phyloP scores from a whole-genome alignment of 78 protist species.

The Polysphondylium violaceum region DNA sequence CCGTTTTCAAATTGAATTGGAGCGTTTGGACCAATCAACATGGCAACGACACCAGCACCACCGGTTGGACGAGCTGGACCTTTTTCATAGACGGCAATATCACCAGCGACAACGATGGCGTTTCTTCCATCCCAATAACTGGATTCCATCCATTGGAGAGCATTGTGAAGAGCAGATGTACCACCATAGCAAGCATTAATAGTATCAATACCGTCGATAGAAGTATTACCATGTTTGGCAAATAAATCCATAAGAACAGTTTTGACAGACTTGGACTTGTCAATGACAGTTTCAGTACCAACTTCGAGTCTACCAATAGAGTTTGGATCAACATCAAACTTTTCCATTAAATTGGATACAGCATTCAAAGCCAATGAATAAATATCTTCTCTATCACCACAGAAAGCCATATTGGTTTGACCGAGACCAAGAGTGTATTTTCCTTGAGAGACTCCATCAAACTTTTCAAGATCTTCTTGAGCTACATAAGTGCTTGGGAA shows the following conservation, averaged over 20 bases:
- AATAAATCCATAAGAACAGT: slow-evolving; percentile 91
- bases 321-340: slow-evolving; percentile 63
- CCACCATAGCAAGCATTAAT: slow-evolving; percentile 99
- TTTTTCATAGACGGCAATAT: slow-evolving; percentile 94
- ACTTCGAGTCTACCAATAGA: slow-evolving; percentile 96
- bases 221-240: slow-evolving; percentile 80
- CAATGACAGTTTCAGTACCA: slow-evolving; percentile 96
- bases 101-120: slow-evolving; percentile 94
- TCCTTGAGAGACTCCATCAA: slow-evolving; percentile 89
- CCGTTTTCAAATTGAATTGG: slow-evolving; percentile 92
- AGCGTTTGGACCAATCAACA: slow-evolving; percentile 98
- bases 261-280: slow-evolving; percentile 94
- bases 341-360: slow-evolving; percentile 84
- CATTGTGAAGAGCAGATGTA: slow-evolving; percentile 94
- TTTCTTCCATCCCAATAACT: slow-evolving; percentile 96
- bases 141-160: slow-evolving; percentile 95
- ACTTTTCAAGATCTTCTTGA: slow-evolving; percentile 86
- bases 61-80: slow-evolving; percentile 92
- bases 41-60: slow-evolving; percentile 97
- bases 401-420: slow-evolving; percentile 92
- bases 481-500: slow-evolving; percentile 90
- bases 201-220: slow-evolving; percentile 83
- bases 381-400: slow-evolving; percentile 95
- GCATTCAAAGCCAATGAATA: slow-evolving; percentile 93
- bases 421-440: slow-evolving; percentile 98